Base-by-base conservation (phyloP, 2,329 filamentous ascomycete genomes). In the Colletotrichum sp. region DNA sequence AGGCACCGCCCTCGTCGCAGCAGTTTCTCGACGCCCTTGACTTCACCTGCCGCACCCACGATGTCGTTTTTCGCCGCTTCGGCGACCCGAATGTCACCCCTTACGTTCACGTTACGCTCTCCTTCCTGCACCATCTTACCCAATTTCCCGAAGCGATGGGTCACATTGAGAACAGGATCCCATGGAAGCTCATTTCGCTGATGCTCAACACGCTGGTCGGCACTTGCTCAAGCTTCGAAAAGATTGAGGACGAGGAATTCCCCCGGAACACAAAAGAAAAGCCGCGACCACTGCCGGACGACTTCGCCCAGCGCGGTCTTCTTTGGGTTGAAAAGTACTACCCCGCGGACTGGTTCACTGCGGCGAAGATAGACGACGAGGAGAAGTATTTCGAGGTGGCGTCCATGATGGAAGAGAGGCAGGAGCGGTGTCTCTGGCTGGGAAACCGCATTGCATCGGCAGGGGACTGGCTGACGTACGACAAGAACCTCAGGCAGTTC, bases 241-340 rank as follows among this genome's bases (percentile, higher is more conserved):
- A 16, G 43, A 31, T 70, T 13, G 82, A 83, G 36, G 83, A 78
- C 34, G 80, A 79, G 2, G 78, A 82, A 0, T 91, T 93, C 70
- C 89, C 90, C 0, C 79, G 82, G 2, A 83, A 84, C 24, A 3
- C 2, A 4, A 85, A 84, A 3, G 82, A 82, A 2, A 80, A 86
- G 0, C 86, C 85, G 2, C 84, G 87, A 1, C 92, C 93, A 0
- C 80, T 95, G 0, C 92, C 92, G 0, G 93, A 95, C 63, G 93
- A 95, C 74, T 94, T 90, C 76, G 86, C 89, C 0, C 87, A 94
- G 69, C 86, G 92, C 2, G 93, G 93, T 0, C 83, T 94, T 2
- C 80, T 91, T 3, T 94, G 91, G 84, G 84, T 87, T 0, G 86
- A 90, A 3, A 84, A 85, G 13, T 92, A 92, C 70, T 92, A 90